Conservation (phyloP, 352 stramenopile genomes). For the Phytophthora sp. region DNA sequence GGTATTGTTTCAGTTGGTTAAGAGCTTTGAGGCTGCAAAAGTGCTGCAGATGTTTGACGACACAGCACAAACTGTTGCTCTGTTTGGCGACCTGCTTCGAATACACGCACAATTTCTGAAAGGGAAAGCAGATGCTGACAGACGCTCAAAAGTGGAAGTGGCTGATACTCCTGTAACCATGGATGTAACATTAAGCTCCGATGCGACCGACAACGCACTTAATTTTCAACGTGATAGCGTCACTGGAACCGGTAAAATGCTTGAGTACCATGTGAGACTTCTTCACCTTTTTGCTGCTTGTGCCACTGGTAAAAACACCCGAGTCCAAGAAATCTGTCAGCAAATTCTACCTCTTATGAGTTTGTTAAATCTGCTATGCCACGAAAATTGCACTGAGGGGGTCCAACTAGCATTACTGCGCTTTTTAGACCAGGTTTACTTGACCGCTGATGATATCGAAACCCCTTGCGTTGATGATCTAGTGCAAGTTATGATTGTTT, state of each 20-base stretch:
- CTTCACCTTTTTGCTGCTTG: slow-evolving; percentile 70
- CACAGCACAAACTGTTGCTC: slow-evolving; percentile 20
- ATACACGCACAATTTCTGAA: slow-evolving; percentile 20
- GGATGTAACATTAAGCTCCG: background rate
- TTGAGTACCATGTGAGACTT: slow-evolving; percentile 65
- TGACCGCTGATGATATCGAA: slow-evolving; percentile 65
- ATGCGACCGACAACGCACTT: background rate
- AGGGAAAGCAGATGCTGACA: background rate
- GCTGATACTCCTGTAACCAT: background rate
- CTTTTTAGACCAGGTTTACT: slow-evolving; percentile 64
- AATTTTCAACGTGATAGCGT: background rate
- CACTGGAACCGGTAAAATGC: slow-evolving; percentile 29
- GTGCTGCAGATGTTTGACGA: slow-evolving; percentile 69
- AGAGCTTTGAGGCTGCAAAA: slow-evolving; percentile 54
- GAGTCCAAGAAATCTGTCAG: slow-evolving; percentile 71
- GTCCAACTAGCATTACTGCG: slow-evolving; percentile 57
- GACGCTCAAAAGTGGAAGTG: background rate
- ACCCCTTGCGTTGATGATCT: slow-evolving; percentile 48
- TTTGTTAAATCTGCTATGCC: slow-evolving; percentile 44
- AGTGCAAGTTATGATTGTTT: slow-evolving; percentile 32
- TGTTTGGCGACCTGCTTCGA: slow-evolving; percentile 43
- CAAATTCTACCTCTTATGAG: slow-evolving; percentile 58
- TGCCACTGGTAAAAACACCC: slow-evolving; percentile 63
- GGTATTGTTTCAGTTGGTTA: slow-evolving; percentile 73
- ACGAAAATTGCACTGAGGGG: slow-evolving; percentile 53